phyloP scores from a whole-genome alignment of 345 rosid genomes.

The Lumnitzera racemosa region DNA sequence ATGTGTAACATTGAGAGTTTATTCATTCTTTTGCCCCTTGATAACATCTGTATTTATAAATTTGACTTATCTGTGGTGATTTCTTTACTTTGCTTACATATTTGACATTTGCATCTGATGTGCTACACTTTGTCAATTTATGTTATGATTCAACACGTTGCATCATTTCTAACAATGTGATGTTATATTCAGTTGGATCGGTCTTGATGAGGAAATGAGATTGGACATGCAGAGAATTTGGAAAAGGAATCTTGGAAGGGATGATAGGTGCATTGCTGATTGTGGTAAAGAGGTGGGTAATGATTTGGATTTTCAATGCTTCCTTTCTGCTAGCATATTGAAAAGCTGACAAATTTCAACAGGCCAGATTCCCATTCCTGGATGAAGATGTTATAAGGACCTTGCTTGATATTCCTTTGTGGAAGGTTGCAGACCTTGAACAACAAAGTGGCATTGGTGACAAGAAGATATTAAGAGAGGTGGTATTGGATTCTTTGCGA shows the following conservation, averaged over 20 bases:
- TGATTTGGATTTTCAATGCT: background rate
- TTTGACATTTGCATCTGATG: too few species aligned
- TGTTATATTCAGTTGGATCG: constrained; percentile 54
- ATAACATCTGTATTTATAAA: too few species aligned
- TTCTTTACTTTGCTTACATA: too few species aligned
- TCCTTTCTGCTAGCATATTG: background rate
- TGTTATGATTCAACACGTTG: background rate
- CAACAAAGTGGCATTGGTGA: constrained; percentile 96
- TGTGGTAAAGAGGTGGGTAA: constrained; percentile 76
- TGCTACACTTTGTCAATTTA: too few species aligned
- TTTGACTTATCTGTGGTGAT: too few species aligned
- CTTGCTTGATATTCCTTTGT: constrained; percentile 71
- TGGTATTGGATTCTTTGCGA: constrained; percentile 15
- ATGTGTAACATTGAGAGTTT: too few species aligned
- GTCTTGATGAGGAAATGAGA: constrained; percentile 87
- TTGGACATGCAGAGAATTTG: constrained; percentile 97
- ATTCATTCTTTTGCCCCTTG: too few species aligned
- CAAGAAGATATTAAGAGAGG: constrained; percentile 90
- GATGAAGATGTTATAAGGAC: constrained; percentile 89
- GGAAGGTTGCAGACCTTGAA: constrained; percentile 79
- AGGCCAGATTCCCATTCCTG: constrained; percentile 94
- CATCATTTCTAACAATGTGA: background rate
- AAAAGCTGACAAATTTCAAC: constrained; percentile 1
- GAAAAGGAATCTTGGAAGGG: constrained; percentile 95
- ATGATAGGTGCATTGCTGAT: constrained; percentile 87